Evolutionary conservation across 2,329 filamentous ascomycete genomes (phyloP), one percentile per base, ranked within the genome.

Genomic region (Penicillium sp.): DNA sequence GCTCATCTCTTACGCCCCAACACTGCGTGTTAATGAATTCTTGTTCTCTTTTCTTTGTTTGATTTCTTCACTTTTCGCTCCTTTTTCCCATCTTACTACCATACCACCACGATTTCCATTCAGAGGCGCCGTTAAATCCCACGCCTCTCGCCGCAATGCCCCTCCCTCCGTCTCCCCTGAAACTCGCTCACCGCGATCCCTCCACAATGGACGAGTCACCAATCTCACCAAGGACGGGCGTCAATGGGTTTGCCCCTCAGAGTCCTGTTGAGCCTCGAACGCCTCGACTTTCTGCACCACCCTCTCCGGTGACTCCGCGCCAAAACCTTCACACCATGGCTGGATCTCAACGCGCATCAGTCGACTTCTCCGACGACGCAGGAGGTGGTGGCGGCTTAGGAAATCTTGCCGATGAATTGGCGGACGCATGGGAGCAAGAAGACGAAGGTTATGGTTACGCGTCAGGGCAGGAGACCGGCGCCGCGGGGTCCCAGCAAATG

Each of bases 351-450:
- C 70, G 75, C 31, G 70, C 71, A 57, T 73, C 74, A 11, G 74
- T 69, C 54, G 74, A 76, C 53, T 76, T 74, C 59, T 68, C 69
- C 19, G 53, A 62, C 39, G 69, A 70, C 26, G 61, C 62, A n/a
- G 51, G 59, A 5, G 71, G 69, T 2, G 75, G 76, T 2, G 75
- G 76, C 39, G 84, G 83, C 9, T 69, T 86, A 48, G 85, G 84
- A 21, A 87, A 82, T 59, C 69, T 88, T 47, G 85, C 85, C 24
- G 85, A 88, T 65, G 85, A 87, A 66, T 71, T 87, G 21, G 85
- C 81, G 23, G 81, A 84, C 61, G 80, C 81, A n/a, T 83, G 80
- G 76, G 81, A 81, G 19, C 71, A 78, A 33, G 81, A 82, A 24
- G 80, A 81, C 43, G 75, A 73, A 14, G 76, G 75, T 21, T 79